Evolutionary conservation across 1,284 basidiomycete genomes (phyloP).

Genomic region (Leucoagaricus sp.): DNA sequence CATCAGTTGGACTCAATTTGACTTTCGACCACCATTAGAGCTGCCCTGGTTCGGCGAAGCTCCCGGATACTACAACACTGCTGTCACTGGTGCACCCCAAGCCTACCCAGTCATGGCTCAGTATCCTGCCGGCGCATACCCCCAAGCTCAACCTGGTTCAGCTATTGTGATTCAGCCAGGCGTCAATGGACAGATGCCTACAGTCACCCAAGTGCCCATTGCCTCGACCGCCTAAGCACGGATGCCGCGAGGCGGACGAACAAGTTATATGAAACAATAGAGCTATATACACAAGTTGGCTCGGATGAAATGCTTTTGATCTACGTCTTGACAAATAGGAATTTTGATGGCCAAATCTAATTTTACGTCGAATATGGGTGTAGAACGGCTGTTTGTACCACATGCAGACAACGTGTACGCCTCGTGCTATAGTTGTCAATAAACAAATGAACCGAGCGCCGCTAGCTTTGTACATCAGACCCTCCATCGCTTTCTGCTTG

Average conservation of each 20-base stretch:
- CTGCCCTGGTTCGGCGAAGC: conserved; percentile 52
- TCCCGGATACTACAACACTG: conserved; percentile 49
- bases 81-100: conserved; percentile 22
- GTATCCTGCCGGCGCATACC: conserved; percentile 28
- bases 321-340: not conserved
- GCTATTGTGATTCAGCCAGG: conserved; percentile 73
- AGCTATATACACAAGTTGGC: no score
- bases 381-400: conserved; percentile 18
- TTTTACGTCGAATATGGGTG: conserved; percentile 19
- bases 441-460: conserved; percentile 15
- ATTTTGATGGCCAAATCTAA: conserved; percentile 16
- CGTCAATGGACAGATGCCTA: conserved; percentile 56
- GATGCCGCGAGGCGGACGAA: not conserved
- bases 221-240: conserved; percentile 1
- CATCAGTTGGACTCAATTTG: conserved; percentile 4
- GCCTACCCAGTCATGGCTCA: conserved; percentile 27
- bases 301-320: not conserved
- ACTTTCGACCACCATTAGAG: conserved; percentile 29
- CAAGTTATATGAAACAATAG: no score
- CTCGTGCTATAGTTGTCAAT: conserved; percentile 25
- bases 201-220: conserved; percentile 53
- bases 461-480: conserved; percentile 10
- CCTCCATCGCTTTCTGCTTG: not conserved
- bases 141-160: conserved; percentile 51
- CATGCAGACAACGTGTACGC: conserved; percentile 26